Evolutionary conservation across 345 rosid genomes (phyloP).

Genomic region (Eucalyptus curtisii): DNA sequence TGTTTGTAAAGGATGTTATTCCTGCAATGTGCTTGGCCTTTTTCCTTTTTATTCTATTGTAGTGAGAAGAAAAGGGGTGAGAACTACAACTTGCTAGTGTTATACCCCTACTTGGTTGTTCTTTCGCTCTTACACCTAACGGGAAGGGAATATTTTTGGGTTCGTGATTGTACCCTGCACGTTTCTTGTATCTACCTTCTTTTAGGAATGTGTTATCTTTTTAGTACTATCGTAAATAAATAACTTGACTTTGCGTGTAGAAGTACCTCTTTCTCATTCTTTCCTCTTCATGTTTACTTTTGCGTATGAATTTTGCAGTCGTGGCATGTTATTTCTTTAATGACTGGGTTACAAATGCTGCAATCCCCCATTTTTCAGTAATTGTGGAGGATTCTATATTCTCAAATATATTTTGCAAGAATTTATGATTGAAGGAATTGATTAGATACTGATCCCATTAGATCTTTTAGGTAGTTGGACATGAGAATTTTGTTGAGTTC

Average conservation of each 20-base stretch:
- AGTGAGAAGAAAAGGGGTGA: neutral
- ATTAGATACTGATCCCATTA: neutral
- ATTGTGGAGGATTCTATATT: neutral
- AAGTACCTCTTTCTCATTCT: neutral
- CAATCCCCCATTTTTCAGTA: neutral
- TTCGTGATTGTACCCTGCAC: neutral
- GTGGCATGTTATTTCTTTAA: neutral
- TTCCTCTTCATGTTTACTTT: neutral
- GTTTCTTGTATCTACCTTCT: neutral
- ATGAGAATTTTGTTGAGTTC: neutral
- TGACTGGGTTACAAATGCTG: neutral
- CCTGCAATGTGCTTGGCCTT: neutral
- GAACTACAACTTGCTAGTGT: neutral
- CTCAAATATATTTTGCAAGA: neutral
- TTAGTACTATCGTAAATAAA: neutral
- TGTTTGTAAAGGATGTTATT: neutral
- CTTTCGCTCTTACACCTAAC: neutral
- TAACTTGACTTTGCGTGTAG: neutral
- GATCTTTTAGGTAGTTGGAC: neutral
- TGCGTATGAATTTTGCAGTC: neutral
- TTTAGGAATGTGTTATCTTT: neutral
- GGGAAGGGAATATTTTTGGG: neutral
- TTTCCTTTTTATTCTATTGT: neutral
- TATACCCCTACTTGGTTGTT: neutral
- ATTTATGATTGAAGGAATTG: neutral